Evolutionary conservation across 345 rosid species (phyloP), one percentile per base, ranked within the genome.

Genomic region (Acer yangbiense): DNA sequence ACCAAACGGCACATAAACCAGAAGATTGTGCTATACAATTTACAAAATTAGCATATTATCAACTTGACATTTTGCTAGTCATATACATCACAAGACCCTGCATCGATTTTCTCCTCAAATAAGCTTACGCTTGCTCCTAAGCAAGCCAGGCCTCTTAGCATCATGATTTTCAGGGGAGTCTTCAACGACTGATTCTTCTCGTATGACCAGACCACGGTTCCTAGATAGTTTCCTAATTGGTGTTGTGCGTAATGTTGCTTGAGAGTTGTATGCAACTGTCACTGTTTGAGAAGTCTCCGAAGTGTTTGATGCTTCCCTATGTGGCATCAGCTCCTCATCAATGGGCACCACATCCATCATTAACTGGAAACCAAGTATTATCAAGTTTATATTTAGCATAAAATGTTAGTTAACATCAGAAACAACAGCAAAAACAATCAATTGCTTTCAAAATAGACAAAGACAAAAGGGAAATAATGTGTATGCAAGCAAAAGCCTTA

Each of bases 241-340:
- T n/a, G 97, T 94, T 52, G 88, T 84, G 29, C 87, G 83, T 10
- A 39, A 66, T 27, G 77, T 76, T 69, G 65, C 90, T 78, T 80
- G 84, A 60, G 77, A 35, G 65, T 73, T 57, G 65, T 80, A 46
- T 44, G 82, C 69, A 61, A 73, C 82, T 39, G 82, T 74, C 23
- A 79, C 85, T 68, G 78, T 82, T 68, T 83, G 86, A 73, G 87
- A 63, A 76, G 73, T 64, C 32, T 78, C 63, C 18, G 41, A 63
- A 55, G 68, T 62, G 11, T 57, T 67, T 12, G 61, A 60, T n/a
- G 27, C 77, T 62, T 80, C 86, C 69, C 93, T 78, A 25, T 80
- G 84, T 7, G 97, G 98, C 98, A 94, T 92, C 71, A 92, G 81
- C 85, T 94, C 97, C 81, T 91, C 89, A 1, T 93, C 97, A 72